Evolutionary conservation across 192 early-diverging fungal genomes (phyloP).

Genomic region (Mycoemilia scoparia): DNA sequence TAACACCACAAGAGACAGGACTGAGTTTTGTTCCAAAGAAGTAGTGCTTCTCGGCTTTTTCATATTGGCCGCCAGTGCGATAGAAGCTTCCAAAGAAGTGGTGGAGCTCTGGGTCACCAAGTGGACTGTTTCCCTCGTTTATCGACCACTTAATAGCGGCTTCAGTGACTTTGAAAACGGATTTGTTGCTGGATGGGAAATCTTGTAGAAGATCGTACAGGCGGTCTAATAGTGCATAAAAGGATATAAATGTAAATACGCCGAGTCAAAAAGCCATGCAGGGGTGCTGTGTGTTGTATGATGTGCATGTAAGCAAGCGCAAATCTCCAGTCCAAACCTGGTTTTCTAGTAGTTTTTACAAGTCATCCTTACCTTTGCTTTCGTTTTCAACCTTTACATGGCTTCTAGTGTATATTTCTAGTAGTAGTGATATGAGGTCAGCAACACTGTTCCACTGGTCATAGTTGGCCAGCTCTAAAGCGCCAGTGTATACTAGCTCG

Average conservation of each 20-base stretch:
- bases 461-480: slow-evolving; percentile 53
- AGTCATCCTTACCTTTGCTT: slow-evolving; percentile 40
- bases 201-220: slow-evolving; percentile 44
- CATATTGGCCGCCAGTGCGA: slow-evolving; percentile 45
- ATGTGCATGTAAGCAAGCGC: too few relatives aligned
- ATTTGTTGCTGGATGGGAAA: slow-evolving; percentile 33
- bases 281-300: too few relatives aligned
- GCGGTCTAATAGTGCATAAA: slow-evolving; percentile 16
- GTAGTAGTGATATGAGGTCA: slow-evolving; percentile 64
- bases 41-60: slow-evolving; percentile 72
- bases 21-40: slow-evolving; percentile 69
- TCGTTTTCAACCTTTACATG: slow-evolving; percentile 47
- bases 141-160: slow-evolving; percentile 27
- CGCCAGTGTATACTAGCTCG: slow-evolving; percentile 62
- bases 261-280: too few relatives aligned
- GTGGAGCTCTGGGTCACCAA: slow-evolving; percentile 24
- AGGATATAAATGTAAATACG: background rate
- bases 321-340: too few relatives aligned
- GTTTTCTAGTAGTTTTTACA: too few relatives aligned
- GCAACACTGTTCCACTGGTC: slow-evolving; percentile 65
- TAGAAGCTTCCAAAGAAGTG: slow-evolving; percentile 22
- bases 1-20: slow-evolving; percentile 45
- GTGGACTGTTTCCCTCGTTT: slow-evolving; percentile 5
- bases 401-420: slow-evolving; percentile 61
- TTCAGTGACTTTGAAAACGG: slow-evolving; percentile 23